Evolutionary conservation across 345 rosid species (phyloP).

Genomic region (Camelina laxa): DNA sequence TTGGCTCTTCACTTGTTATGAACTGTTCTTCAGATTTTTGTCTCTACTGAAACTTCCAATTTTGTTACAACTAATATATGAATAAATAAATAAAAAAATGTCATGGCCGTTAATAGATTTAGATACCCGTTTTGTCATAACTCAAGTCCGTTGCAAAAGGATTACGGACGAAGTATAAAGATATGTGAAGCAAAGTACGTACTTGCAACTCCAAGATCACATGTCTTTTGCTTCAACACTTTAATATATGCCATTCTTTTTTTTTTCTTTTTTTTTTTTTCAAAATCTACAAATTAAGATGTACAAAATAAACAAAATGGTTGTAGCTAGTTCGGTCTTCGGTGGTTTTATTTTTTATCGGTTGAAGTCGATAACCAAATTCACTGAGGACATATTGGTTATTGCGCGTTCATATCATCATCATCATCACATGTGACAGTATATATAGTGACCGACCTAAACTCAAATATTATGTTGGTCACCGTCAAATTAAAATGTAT

Average conservation of each 20-base stretch:
- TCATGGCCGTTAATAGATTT: constrained; percentile 19
- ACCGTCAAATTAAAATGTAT: background rate
- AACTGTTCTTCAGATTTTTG: constrained; percentile 35
- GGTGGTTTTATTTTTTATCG: constrained; percentile 9
- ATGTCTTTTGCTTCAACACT: constrained; percentile 34
- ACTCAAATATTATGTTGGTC: background rate
- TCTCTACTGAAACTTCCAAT: constrained; percentile 42
- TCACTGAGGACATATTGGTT: background rate
- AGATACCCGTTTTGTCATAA: constrained; percentile 34
- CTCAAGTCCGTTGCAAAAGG: constrained; percentile 31
- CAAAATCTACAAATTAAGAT: constrained; percentile 1
- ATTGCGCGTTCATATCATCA: background rate
- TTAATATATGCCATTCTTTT: background rate
- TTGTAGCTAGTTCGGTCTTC: constrained; percentile 17
- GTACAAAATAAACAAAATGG: background rate
- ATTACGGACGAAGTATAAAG: constrained; percentile 38
- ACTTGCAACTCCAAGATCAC: constrained; percentile 35
- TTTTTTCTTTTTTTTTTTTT: background rate
- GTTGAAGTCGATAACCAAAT: constrained; percentile 16
- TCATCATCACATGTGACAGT: background rate
- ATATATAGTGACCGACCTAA: background rate
- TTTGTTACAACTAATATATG: constrained; percentile 35
- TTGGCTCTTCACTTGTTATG: constrained; percentile 20
- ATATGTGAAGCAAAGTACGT: constrained; percentile 39
- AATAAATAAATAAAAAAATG: background rate